Percentiles rank a stretch among this genome's conserved stretches.
Conservation (phyloP, 2,329 filamentous ascomycete genomes). For the Macrophomina tecta region DNA sequence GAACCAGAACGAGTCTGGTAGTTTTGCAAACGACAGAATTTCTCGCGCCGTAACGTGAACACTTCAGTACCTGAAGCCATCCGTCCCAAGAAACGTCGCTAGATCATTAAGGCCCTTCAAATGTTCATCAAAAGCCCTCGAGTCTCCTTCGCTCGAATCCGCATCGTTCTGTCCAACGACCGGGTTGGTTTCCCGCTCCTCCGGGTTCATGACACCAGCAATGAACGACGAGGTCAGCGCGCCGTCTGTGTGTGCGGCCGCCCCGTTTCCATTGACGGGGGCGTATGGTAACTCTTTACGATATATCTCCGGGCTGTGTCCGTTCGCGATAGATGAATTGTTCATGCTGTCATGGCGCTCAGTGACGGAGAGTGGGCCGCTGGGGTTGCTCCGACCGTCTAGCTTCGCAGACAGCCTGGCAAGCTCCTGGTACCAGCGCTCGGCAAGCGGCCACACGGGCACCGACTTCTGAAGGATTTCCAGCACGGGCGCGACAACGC, state of each 20-base stretch:
- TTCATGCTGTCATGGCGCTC: slow-evolving; percentile 20
- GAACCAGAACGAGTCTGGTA: too few species aligned
- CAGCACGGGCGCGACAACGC: slow-evolving; percentile 25
- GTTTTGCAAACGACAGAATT: too few species aligned
- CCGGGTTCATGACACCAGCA: neutral
- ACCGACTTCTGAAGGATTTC: slow-evolving; percentile 17
- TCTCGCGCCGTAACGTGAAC: too few species aligned
- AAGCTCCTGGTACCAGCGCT: slow-evolving; percentile 24
- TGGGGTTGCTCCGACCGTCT: neutral
- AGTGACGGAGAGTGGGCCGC: neutral
- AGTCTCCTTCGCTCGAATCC: neutral
- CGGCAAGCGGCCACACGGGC: slow-evolving; percentile 18
- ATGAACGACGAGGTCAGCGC: neutral
- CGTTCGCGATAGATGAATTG: neutral
- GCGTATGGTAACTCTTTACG: neutral
- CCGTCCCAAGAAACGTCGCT: slow-evolving; percentile 15
- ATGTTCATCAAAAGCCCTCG: slow-evolving; percentile 13
- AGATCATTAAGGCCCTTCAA: slow-evolving; percentile 13
- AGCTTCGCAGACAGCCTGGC: neutral
- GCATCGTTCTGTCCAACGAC: neutral
- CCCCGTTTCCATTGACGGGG: neutral
- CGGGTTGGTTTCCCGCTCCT: neutral
- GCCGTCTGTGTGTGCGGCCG: neutral
- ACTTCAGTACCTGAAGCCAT: slow-evolving; percentile 12
- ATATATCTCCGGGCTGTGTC: neutral